Conservation (phyloP, 179 eudicot species). For the Sideroxylon spinosum region DNA sequence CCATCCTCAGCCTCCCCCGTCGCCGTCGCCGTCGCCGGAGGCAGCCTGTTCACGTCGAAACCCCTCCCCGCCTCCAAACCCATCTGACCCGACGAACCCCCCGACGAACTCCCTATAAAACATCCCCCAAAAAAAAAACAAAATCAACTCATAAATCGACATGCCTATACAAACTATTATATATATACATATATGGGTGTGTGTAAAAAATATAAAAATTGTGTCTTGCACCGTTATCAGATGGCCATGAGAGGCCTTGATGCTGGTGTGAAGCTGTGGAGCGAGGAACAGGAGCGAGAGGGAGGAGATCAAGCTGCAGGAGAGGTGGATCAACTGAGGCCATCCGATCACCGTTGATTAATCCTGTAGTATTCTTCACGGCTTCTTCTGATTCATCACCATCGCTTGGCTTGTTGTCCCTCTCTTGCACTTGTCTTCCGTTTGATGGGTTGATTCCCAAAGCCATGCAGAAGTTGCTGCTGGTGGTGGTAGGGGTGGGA, state of each 20-base stretch:
- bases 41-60: conserved; percentile 38
- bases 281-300: conserved; percentile 33
- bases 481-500: background rate
- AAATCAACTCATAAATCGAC: background rate
- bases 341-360: conserved; percentile 10
- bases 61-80: conserved; percentile 30
- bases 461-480: conserved; percentile 20
- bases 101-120: conserved; percentile 36
- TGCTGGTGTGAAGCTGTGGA: background rate
- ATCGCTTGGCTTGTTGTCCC: background rate
- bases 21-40: conserved; percentile 23
- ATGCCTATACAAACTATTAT: background rate
- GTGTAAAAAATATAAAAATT: background rate
- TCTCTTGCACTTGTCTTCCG: background rate
- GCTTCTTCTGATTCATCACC: conserved; percentile 13
- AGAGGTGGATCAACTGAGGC: conserved; percentile 11
- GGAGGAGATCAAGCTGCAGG: conserved; percentile 40
- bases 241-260: conserved; percentile 27
- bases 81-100: conserved; percentile 34
- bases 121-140: conserved; percentile 2
- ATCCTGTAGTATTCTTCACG: background rate
- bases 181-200: background rate
- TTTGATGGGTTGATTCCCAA: conserved; percentile 16
- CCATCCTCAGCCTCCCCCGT: conserved; percentile 37
- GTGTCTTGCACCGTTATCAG: conserved; percentile 32